A percentile compares a stretch with the other conserved stretches of the same genome.
Conservation (phyloP, 352 stramenopile genomes). For the Globisporangium solare region DNA sequence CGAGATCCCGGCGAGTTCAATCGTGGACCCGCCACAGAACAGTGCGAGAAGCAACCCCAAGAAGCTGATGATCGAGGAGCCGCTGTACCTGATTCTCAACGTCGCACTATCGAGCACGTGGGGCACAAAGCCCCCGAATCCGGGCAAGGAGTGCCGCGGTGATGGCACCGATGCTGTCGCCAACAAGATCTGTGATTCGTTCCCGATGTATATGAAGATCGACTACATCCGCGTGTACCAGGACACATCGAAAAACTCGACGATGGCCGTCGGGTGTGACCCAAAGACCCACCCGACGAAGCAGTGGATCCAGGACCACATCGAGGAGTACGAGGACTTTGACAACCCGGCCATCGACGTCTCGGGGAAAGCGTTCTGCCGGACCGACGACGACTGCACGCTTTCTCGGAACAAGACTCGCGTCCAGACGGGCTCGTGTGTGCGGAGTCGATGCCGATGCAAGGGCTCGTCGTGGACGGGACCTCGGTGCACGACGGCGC, state of each 20-base stretch:
- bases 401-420: constrained; percentile 17
- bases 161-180: constrained; percentile 20
- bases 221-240: constrained; percentile 89
- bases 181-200: constrained; percentile 50
- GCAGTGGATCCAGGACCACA: constrained; percentile 55
- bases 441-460: constrained; percentile 27
- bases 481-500: constrained; percentile 4
- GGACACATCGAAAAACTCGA: constrained; percentile 25
- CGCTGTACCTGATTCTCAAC: constrained; percentile 91
- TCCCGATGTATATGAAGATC: constrained; percentile 64
- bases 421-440: constrained; percentile 29
- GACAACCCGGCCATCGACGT: constrained; percentile 43
- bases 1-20: constrained; percentile 51
- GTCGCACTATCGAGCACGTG: constrained; percentile 86
- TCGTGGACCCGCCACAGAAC: constrained; percentile 35
- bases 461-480: constrained; percentile 28
- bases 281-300: constrained; percentile 46
- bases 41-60: constrained; percentile 27
- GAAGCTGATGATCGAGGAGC: constrained; percentile 89
- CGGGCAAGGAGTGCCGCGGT: constrained; percentile 13
- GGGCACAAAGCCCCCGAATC: constrained; percentile 18
- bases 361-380: constrained; percentile 39
- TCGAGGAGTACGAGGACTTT: constrained; percentile 43
- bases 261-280: constrained; percentile 50
- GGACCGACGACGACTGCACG: constrained; percentile 43